Evolutionary conservation across 176 grass and related monocot species (phyloP).

Genomic region (Musa troglodytarum): DNA sequence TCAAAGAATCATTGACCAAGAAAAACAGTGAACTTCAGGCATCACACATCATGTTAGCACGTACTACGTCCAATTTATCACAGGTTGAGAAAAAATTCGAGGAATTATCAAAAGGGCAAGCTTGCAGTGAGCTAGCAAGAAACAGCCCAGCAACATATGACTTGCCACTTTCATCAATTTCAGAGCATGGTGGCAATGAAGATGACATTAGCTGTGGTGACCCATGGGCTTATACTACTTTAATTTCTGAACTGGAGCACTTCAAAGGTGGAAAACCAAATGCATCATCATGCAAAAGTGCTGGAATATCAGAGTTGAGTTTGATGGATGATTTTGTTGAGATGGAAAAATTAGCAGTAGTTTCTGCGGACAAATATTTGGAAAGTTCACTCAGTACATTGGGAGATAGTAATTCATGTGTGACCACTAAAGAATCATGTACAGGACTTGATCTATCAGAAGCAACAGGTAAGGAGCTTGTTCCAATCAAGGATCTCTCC

Average conservation of each 20-base stretch:
- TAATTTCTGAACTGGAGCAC: constrained; percentile 63
- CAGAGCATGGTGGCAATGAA: constrained; percentile 1
- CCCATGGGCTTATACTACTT: constrained; percentile 50
- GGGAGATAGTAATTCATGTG: background rate
- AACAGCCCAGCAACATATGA: background rate
- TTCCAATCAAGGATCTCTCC: background rate
- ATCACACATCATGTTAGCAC: constrained; percentile 37
- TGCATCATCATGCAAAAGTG: constrained; percentile 24
- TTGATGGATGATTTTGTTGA: constrained; percentile 50
- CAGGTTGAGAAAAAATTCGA: constrained; percentile 35
- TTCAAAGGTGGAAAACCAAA: constrained; percentile 41
- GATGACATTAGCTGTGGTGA: constrained; percentile 34
- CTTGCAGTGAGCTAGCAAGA: background rate
- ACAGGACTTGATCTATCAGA: constrained; percentile 8
- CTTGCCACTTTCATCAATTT: background rate
- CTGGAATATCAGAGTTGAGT: constrained; percentile 28
- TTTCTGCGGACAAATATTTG: constrained; percentile 9
- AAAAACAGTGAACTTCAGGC: constrained; percentile 53
- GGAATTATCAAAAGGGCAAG: constrained; percentile 11
- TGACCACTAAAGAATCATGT: constrained; percentile 9
- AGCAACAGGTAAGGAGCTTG: background rate
- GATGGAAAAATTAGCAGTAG: constrained; percentile 44
- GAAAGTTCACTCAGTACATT: constrained; percentile 11
- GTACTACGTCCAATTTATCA: constrained; percentile 37
- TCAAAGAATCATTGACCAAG: constrained; percentile 60